Evolutionary conservation across 208 protist genomes (phyloP).

Genomic region (Leishmania tarentolae): DNA sequence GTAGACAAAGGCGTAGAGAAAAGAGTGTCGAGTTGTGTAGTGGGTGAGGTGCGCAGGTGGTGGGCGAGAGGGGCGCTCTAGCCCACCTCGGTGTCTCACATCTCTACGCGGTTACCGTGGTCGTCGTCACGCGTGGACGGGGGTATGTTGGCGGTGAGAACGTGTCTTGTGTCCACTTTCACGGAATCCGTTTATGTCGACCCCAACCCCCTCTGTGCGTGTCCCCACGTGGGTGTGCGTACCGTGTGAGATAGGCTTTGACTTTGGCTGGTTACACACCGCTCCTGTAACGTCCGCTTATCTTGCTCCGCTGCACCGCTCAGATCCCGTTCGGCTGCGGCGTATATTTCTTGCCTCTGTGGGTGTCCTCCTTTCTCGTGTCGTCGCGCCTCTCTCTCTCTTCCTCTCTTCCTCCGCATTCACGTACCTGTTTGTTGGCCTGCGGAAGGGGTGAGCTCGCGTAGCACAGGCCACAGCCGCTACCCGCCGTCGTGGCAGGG

Average conservation of each 20-base stretch:
- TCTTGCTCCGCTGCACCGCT: not conserved
- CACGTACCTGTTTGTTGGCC: not conserved
- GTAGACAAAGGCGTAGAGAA: constrained; percentile 1
- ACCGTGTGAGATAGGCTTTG: not conserved
- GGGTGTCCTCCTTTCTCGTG: not conserved
- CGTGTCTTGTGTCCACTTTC: not conserved
- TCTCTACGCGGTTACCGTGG: not conserved
- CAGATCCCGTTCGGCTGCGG: not conserved
- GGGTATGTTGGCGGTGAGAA: not conserved
- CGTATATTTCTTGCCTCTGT: not conserved
- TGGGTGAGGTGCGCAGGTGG: not conserved
- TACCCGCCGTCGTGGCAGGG: not conserved
- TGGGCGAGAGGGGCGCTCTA: not conserved
- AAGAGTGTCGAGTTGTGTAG: constrained; percentile 3
- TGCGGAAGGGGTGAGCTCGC: not conserved
- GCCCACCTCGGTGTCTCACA: not conserved
- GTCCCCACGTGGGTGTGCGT: not conserved
- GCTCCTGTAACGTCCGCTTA: not conserved
- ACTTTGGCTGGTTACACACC: not conserved
- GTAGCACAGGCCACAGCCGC: not conserved
- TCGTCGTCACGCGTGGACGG: not conserved
- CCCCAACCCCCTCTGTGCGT: not conserved
- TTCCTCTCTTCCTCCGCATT: not conserved
- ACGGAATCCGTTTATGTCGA: not conserved
- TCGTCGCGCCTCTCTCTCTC: not conserved